Evolutionary conservation across 164 flowering plant species (phyloP).

Genomic region (Buxus sempervirens): DNA sequence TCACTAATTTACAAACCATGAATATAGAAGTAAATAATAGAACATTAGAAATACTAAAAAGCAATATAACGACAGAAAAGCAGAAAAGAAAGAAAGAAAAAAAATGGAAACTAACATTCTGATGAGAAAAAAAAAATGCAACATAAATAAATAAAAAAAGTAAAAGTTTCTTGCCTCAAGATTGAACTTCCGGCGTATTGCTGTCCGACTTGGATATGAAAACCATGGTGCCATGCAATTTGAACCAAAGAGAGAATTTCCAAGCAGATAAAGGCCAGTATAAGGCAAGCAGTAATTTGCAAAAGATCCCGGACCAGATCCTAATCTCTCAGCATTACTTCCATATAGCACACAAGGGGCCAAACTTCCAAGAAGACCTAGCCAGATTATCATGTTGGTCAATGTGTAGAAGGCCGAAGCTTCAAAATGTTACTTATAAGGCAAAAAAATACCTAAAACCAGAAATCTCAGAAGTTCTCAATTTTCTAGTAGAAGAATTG

Average conservation of each 20-base stretch:
- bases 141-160: too few species aligned
- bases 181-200: conserved; percentile 72
- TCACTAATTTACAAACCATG: too few species aligned
- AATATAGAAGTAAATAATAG: too few species aligned
- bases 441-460: background rate
- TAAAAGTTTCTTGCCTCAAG: conserved; percentile 55
- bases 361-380: conserved; percentile 84
- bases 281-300: conserved; percentile 76
- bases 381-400: conserved; percentile 9
- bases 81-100: too few species aligned
- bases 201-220: conserved; percentile 72
- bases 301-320: conserved; percentile 62
- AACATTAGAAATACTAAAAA: too few species aligned
- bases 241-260: conserved; percentile 65
- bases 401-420: background rate
- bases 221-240: conserved; percentile 81
- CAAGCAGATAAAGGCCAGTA: conserved; percentile 71
- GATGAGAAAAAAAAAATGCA: too few species aligned
- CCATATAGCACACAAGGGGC: conserved; percentile 93
- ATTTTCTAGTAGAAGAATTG: background rate
- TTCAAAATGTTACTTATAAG: background rate
- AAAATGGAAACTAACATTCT: too few species aligned
- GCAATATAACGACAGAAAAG: too few species aligned
- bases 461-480: background rate
- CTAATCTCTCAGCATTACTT: conserved; percentile 84